Evolutionary conservation across 345 rosid genomes (phyloP).

Genomic region (Gossypium ekmanianum): DNA sequence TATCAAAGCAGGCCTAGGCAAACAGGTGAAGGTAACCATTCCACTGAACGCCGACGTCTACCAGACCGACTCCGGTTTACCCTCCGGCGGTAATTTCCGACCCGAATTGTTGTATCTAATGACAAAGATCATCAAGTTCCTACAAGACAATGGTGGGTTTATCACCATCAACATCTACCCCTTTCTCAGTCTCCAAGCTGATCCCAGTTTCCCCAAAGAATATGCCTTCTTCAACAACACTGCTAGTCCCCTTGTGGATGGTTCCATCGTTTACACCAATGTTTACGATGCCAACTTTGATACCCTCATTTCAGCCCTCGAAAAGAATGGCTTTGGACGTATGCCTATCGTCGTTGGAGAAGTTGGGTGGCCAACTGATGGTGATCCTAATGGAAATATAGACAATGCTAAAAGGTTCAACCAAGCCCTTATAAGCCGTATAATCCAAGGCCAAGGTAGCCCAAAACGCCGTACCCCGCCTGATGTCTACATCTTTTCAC

Average conservation of each 20-base stretch:
- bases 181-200: constrained; percentile 9
- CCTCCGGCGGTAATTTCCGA: constrained; percentile 81
- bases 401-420: constrained; percentile 64
- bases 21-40: constrained; percentile 65
- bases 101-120: constrained; percentile 59
- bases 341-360: constrained; percentile 80
- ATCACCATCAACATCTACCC: constrained; percentile 70
- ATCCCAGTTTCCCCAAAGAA: constrained; percentile 26
- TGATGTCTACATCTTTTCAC: constrained; percentile 68
- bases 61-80: constrained; percentile 48
- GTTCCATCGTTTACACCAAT: constrained; percentile 69
- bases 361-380: constrained; percentile 95
- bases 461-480: constrained; percentile 45
- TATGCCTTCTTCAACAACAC: constrained; percentile 70
- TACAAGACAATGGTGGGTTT: constrained; percentile 41
- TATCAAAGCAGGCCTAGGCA: constrained; percentile 80
- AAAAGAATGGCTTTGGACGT: constrained; percentile 73
- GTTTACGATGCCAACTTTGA: constrained; percentile 92
- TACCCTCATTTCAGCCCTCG: constrained; percentile 68
- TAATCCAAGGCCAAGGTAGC: constrained; percentile 57
- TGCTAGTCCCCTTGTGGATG: constrained; percentile 67
- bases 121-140: constrained; percentile 45
- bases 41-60: constrained; percentile 91
- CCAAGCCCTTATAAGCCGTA: constrained; percentile 65
- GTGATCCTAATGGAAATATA: constrained; percentile 53